phyloP scores from a whole-genome alignment of 192 early-diverging fungal species.

The Rhizophagus clarus region DNA sequence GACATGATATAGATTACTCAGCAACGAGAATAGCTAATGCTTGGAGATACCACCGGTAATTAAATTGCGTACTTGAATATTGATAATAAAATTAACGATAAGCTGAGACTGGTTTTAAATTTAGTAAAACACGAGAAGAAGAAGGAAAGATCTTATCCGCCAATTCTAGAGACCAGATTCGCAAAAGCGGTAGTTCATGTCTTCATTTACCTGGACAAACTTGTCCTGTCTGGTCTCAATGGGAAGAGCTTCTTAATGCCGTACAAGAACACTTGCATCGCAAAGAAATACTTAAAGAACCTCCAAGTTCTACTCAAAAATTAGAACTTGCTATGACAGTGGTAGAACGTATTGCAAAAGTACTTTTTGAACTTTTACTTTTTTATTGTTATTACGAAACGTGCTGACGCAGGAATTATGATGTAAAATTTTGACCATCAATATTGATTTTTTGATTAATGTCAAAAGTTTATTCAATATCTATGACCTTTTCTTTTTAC shows the following conservation, averaged over 20 bases:
- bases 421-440: not conserved
- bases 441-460: not conserved
- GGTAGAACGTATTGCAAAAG: conserved; percentile 9
- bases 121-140: not conserved
- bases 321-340: not conserved
- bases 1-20: not conserved
- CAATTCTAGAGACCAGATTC: not conserved
- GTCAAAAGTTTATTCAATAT: not conserved
- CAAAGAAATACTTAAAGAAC: not conserved
- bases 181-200: not conserved
- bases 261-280: not conserved
- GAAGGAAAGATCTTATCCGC: not conserved
- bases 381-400: not conserved
- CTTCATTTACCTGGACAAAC: not conserved
- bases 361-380: not conserved
- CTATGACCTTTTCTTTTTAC: not conserved
- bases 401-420: too few species aligned
- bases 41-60: not conserved
- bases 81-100: not conserved
- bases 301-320: not conserved
- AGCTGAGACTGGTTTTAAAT: not conserved
- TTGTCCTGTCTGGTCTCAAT: not conserved
- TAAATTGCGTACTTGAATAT: not conserved
- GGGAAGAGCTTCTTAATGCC: not conserved
- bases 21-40: not conserved